A percentile compares a stretch with the other conserved stretches of the same genome.
phyloP scores from a whole-genome alignment of 257 asterid genomes.

The Solanum pimpinellifolium region DNA sequence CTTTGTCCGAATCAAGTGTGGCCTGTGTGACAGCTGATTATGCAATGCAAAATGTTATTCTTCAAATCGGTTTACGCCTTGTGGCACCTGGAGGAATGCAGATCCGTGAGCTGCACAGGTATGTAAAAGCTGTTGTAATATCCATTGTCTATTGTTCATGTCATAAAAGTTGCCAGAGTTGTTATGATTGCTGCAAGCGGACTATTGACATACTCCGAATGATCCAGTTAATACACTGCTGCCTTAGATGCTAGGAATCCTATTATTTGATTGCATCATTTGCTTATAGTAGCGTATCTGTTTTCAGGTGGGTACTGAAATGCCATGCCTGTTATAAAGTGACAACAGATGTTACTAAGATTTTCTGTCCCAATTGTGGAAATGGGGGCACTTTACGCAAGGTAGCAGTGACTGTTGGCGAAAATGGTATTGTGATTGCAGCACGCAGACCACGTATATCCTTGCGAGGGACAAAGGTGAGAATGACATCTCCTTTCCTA shows the following conservation, averaged over 20 bases:
- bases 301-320: constrained; percentile 83
- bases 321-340: constrained; percentile 98
- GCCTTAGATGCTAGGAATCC: background rate
- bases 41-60: constrained; percentile 98
- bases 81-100: constrained; percentile 99
- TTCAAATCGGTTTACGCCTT: constrained; percentile 91
- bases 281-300: background rate
- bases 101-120: constrained; percentile 95
- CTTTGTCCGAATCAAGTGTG: constrained; percentile 86
- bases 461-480: constrained; percentile 91
- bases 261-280: background rate
- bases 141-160: background rate
- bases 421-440: constrained; percentile 73
- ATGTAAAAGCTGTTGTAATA: background rate
- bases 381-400: constrained; percentile 95
- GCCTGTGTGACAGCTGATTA: constrained; percentile 88
- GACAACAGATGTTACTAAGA: constrained; percentile 78
- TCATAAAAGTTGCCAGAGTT: background rate
- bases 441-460: constrained; percentile 74
- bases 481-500: background rate
- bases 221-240: background rate
- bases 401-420: constrained; percentile 87
- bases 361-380: constrained; percentile 95
- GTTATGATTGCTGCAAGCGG: background rate
- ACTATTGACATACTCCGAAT: background rate